These are phyloP conservation scores for Claviceps sp. DNA, from an alignment of 2,329 filamentous ascomycete species.

Conservation along the genomic window DNA sequence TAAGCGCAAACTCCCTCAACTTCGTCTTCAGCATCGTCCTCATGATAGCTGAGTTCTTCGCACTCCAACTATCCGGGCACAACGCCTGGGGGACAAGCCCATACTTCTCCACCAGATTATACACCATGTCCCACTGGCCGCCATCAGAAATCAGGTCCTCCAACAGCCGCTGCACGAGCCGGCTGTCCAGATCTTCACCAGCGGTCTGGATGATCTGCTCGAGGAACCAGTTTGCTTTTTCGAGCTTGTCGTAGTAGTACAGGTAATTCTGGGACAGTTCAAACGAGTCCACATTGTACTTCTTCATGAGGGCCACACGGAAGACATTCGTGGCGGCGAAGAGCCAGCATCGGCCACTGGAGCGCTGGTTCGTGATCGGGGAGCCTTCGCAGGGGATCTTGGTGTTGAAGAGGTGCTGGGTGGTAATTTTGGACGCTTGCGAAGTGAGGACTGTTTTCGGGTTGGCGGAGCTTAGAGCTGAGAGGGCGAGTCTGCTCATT, in stretches of 20 bases:
- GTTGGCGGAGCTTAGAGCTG: slow-evolving; percentile 55
- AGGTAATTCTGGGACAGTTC: slow-evolving; percentile 81
- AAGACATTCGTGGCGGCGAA: slow-evolving; percentile 89
- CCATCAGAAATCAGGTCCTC: slow-evolving; percentile 61
- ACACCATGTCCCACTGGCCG: slow-evolving; percentile 87
- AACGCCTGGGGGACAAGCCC: slow-evolving; percentile 72
- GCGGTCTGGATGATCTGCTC: slow-evolving; percentile 70
- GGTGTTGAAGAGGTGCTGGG: slow-evolving; percentile 73
- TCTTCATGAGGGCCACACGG: slow-evolving; percentile 76
- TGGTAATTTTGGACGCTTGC: slow-evolving; percentile 46
- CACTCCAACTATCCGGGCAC: slow-evolving; percentile 74
- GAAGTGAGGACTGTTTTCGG: slow-evolving; percentile 54
- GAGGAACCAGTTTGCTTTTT: slow-evolving; percentile 83
- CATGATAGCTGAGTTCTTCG: slow-evolving; percentile 55
- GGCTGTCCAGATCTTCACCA: slow-evolving; percentile 53
- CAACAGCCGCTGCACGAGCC: slow-evolving; percentile 59
- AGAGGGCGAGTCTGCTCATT: slow-evolving; percentile 52
- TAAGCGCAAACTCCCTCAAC: slow-evolving; percentile 72
- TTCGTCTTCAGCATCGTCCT: slow-evolving; percentile 69
- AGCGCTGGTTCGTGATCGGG: slow-evolving; percentile 74
- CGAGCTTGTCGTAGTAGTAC: slow-evolving; percentile 90
- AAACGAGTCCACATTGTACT: slow-evolving; percentile 63
- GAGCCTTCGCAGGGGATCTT: slow-evolving; percentile 69
- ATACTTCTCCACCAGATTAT: slow-evolving; percentile 75
- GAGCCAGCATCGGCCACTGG: slow-evolving; percentile 78